Percentiles rank a stretch among this genome's conserved stretches.
These are phyloP conservation scores for Diaporthe amygdali DNA, from an alignment of 2,329 filamentous ascomycete genomes.

Conservation along the genomic window DNA sequence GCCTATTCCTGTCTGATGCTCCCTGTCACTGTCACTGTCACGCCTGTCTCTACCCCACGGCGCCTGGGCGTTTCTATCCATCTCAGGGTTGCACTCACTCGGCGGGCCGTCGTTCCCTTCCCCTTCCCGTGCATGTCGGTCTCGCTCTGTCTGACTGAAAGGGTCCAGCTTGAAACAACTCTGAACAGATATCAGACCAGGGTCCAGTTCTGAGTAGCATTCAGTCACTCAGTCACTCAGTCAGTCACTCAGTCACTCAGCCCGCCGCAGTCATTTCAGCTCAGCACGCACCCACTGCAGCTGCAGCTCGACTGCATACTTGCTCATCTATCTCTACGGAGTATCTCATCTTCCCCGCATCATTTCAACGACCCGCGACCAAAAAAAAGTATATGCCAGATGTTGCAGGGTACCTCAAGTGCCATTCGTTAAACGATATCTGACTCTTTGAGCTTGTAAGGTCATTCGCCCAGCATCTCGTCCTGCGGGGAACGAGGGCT, in stretches of 20 bases:
- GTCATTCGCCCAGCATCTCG: neutral
- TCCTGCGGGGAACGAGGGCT: neutral
- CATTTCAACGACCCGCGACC: neutral
- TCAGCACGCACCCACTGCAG: neutral
- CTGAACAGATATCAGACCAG: constrained; percentile 1
- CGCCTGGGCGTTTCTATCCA: neutral
- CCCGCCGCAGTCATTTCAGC: neutral
- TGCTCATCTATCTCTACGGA: too few species aligned
- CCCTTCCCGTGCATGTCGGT: constrained; percentile 4
- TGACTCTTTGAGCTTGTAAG: neutral
- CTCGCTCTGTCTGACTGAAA: neutral
- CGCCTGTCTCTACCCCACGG: too few species aligned
- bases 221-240: neutral
- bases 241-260: neutral
- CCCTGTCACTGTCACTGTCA: too few species aligned
- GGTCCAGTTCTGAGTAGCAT: neutral
- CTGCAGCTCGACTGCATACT: too few species aligned
- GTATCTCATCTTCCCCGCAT: constrained; percentile 14
- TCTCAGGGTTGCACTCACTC: constrained; percentile 11
- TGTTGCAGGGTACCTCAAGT: neutral
- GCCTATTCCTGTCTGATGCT: neutral
- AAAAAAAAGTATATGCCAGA: neutral
- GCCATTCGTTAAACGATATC: neutral
- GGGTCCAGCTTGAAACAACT: constrained; percentile 4
- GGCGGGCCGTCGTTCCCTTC: constrained; percentile 6